Base-by-base conservation (phyloP, 768 basidiomycete species). In the Boletus rubroflammeus region DNA sequence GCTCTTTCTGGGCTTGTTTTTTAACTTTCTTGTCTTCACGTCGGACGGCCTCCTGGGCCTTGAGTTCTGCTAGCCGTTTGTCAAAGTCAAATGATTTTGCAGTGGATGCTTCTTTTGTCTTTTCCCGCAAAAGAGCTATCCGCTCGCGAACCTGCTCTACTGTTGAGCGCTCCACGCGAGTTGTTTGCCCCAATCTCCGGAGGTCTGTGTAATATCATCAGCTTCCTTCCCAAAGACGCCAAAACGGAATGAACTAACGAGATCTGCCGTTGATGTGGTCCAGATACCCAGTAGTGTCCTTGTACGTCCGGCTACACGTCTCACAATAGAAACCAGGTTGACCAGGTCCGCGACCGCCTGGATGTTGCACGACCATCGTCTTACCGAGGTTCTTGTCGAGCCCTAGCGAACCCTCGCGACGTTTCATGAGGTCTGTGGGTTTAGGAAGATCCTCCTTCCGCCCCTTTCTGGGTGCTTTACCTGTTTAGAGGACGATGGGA, bases 81-180 rank as follows among this genome's bases (percentile, higher is more conserved):
- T 94, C 88, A 73, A 99, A 99, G 73, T 99, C 96, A 65, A 83
- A 99, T n/a, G 86, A 82, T 67, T 97, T 97, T 0, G 91, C 87
- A 26, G 81, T 77, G 0, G 93, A 84, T 8, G 86, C 85, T 39
- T 89, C 85, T 57, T 85, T 88, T 2, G 95, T 95, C 70, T 85
- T 86, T 69, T 91, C 93, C 14, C 96, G 85, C 29, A 99, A 76
- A 35, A 81, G 75, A 0, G 91, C 90, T 72, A 99, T 98, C 55
- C 90, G 85, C 6, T 86, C 86, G 42, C 93, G 90, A 49, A 99
- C 97, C 74, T 99, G 93, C 59, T 86, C 85, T 17, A 98, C 73
- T 0, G 95, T 95, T 2, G 97, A 98, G 17, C 94, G 83, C 63
- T 85, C 86, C 51, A 97, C 78, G 51, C 86, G 87, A 19, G 96